A percentile compares a stretch with the other conserved stretches of the same genome.
Evolutionary conservation across 176 grass and related monocot species (phyloP).

Genomic region (Pharus latifolius): DNA sequence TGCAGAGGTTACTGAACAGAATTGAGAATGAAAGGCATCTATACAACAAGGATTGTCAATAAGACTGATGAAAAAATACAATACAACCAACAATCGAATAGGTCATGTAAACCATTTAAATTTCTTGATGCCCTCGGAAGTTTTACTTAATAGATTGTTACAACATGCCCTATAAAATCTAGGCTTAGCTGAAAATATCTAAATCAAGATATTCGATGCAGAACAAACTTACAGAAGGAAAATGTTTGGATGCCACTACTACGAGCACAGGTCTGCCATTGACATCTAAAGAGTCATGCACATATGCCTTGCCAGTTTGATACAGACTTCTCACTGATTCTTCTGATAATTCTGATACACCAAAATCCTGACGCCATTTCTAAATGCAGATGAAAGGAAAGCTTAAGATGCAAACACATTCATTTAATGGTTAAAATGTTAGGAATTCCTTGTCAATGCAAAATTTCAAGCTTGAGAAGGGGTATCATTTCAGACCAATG

Average conservation of each 20-base stretch:
- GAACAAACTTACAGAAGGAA: constrained; percentile 45
- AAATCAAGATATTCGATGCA: background rate
- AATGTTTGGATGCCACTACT: constrained; percentile 72
- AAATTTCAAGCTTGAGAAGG: background rate
- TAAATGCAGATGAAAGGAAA: constrained; percentile 38
- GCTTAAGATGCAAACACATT: background rate
- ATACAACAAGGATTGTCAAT: background rate
- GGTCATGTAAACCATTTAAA: background rate
- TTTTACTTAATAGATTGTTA: background rate
- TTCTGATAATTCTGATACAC: constrained; percentile 54
- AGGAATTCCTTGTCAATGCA: background rate
- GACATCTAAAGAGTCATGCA: constrained; percentile 67
- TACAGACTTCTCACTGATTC: constrained; percentile 64
- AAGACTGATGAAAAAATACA: background rate
- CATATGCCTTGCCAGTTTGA: constrained; percentile 73
- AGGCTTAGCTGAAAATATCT: background rate
- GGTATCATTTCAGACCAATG: background rate
- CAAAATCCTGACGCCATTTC: constrained; percentile 85
- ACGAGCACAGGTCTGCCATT: constrained; percentile 68
- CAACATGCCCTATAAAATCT: background rate
- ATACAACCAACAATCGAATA: background rate
- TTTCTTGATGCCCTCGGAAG: background rate
- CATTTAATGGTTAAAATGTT: background rate
- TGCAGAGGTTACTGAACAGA: too few relatives aligned
- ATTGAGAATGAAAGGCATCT: background rate